Evolutionary conservation across 208 protist species (phyloP).

Genomic region (Phytomonas serpens): DNA sequence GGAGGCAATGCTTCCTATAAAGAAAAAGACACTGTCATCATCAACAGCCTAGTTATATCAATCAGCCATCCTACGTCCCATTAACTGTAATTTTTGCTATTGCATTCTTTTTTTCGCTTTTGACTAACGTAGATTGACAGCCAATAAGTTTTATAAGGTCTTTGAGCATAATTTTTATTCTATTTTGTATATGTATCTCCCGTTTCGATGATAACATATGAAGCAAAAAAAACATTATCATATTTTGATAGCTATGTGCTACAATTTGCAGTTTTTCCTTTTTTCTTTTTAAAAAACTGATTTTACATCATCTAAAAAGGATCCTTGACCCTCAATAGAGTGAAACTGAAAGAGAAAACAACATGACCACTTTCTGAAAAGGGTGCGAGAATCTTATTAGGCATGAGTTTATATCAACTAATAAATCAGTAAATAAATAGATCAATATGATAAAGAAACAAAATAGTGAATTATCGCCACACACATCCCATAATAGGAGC

Average conservation of each 20-base stretch:
- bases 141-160: not conserved
- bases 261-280: not conserved
- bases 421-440: not conserved
- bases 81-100: too few relatives aligned
- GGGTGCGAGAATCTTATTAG: not conserved
- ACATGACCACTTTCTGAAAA: conserved; percentile 10
- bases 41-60: too few relatives aligned
- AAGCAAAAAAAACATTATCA: not conserved
- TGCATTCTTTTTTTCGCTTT: too few relatives aligned
- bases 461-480: conserved; percentile 35
- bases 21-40: too few relatives aligned
- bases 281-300: not conserved
- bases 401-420: conserved; percentile 1
- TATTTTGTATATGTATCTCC: not conserved
- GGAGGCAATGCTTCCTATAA: too few relatives aligned
- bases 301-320: not conserved
- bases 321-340: not conserved
- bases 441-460: not conserved
- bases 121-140: not conserved
- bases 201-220: not conserved
- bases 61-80: too few relatives aligned
- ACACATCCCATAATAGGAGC: conserved; percentile 46
- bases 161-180: not conserved
- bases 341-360: not conserved
- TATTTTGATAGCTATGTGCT: not conserved